Conservation (phyloP, 2,329 filamentous ascomycete species). For the Xylaria sp. region DNA sequence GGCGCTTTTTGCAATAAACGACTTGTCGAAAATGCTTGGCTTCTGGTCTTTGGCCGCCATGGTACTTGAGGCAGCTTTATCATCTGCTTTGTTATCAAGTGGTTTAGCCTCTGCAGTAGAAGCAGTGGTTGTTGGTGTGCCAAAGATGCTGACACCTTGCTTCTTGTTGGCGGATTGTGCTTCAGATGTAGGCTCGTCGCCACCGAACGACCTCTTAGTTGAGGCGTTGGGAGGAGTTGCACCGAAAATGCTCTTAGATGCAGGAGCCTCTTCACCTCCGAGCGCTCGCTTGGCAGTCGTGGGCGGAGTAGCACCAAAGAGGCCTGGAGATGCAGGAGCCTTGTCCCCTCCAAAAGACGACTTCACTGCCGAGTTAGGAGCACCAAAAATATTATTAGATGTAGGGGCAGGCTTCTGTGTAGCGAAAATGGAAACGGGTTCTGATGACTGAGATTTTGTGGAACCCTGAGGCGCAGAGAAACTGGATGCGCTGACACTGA, state of each 20-base stretch:
- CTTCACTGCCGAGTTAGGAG: slow-evolving; percentile 10
- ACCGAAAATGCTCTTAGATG: slow-evolving; percentile 38
- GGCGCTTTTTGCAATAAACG: slow-evolving; percentile 34
- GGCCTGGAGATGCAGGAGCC: slow-evolving; percentile 23
- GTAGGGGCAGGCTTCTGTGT: slow-evolving; percentile 37
- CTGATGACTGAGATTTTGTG: slow-evolving; percentile 39
- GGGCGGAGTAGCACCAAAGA: slow-evolving; percentile 32
- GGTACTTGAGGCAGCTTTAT: slow-evolving; percentile 15
- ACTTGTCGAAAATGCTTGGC: slow-evolving; percentile 36
- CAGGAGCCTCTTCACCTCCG: slow-evolving; percentile 11
- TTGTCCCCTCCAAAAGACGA: slow-evolving; percentile 20
- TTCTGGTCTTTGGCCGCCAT: slow-evolving; percentile 13
- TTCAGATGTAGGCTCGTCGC: slow-evolving; percentile 32
- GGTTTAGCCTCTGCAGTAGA: slow-evolving; percentile 18
- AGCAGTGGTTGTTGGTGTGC: slow-evolving; percentile 11
- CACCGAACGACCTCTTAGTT: slow-evolving; percentile 14
- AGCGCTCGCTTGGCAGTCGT: slow-evolving; percentile 15
- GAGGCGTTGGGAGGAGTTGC: slow-evolving; percentile 17
- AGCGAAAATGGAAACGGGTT: slow-evolving; percentile 43
- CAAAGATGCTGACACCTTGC: slow-evolving; percentile 29
- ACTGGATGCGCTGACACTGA: slow-evolving; percentile 31
- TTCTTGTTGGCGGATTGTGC: slow-evolving; percentile 16
- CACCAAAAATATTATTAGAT: slow-evolving; percentile 37
- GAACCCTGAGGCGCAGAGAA: slow-evolving; percentile 41
- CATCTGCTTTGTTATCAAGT: slow-evolving; percentile 23